phyloP scores from a whole-genome alignment of 2,329 filamentous ascomycete species.

The Meredithiella fracta region DNA sequence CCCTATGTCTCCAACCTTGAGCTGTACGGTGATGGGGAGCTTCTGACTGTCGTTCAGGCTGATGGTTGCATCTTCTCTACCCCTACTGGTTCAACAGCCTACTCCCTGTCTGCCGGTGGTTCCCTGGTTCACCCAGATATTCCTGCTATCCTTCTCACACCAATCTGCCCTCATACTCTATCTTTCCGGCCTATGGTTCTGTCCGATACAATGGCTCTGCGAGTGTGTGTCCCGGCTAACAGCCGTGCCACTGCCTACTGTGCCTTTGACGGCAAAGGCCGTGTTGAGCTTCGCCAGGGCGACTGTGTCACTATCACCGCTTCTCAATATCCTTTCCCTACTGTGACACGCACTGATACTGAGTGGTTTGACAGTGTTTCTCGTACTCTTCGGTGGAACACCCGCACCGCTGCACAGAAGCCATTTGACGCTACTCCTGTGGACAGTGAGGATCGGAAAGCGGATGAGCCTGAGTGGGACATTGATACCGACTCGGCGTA shows the following conservation, averaged over 20 bases:
- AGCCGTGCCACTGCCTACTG: constrained; percentile 91
- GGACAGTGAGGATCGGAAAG: constrained; percentile 27
- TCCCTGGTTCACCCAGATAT: constrained; percentile 94
- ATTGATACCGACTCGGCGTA: constrained; percentile 76
- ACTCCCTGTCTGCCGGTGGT: constrained; percentile 87
- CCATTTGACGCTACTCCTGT: constrained; percentile 48
- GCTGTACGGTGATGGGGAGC: constrained; percentile 85
- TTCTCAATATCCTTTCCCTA: constrained; percentile 92
- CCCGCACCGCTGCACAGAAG: constrained; percentile 79
- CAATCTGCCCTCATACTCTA: constrained; percentile 92
- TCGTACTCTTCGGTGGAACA: constrained; percentile 88
- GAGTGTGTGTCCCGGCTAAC: constrained; percentile 68
- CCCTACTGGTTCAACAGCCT: constrained; percentile 85
- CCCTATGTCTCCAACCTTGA: constrained; percentile 96
- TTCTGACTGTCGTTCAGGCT: constrained; percentile 87
- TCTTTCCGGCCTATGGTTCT: constrained; percentile 97
- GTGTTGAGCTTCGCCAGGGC: constrained; percentile 79
- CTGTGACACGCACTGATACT: constrained; percentile 71
- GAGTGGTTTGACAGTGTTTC: constrained; percentile 98
- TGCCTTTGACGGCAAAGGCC: constrained; percentile 92
- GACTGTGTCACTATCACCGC: constrained; percentile 94
- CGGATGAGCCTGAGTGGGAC: constrained; percentile 58
- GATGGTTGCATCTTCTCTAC: constrained; percentile 97
- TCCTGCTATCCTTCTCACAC: constrained; percentile 86
- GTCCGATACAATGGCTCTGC: constrained; percentile 82